phyloP scores from a whole-genome alignment of 441 rosid species.

The Erysimum cheiri region DNA sequence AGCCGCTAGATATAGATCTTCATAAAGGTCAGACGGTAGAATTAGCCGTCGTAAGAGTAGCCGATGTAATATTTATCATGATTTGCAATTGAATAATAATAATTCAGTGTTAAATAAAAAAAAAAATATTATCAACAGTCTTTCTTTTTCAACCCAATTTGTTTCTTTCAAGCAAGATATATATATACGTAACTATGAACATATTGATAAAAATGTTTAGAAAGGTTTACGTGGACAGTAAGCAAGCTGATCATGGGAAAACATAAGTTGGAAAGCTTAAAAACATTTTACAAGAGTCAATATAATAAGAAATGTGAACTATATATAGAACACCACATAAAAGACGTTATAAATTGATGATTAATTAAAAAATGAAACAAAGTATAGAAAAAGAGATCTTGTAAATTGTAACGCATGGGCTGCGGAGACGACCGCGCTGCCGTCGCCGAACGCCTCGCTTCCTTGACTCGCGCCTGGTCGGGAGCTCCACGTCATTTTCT shows the following conservation, averaged over 20 bases:
- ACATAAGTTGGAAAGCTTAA: slow-evolving; percentile 18
- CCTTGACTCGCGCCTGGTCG: slow-evolving; percentile 61
- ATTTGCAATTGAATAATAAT: too few species aligned
- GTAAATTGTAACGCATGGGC: slow-evolving; percentile 67
- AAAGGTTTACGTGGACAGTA: slow-evolving; percentile 32
- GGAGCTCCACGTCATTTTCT: slow-evolving; percentile 43
- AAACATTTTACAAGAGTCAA: neutral
- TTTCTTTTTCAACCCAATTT: neutral
- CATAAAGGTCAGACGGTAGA: too few species aligned
- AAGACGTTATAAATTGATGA: neutral
- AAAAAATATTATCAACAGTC: too few species aligned
- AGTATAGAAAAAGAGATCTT: slow-evolving; percentile 41
- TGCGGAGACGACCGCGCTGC: slow-evolving; percentile 66
- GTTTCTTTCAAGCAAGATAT: neutral
- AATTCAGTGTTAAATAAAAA: too few species aligned
- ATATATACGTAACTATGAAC: neutral
- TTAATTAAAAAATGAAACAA: slow-evolving; percentile 22
- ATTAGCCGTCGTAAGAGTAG: too few species aligned
- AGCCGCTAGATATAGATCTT: too few species aligned
- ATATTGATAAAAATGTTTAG: neutral
- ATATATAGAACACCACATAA: neutral
- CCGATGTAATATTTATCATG: too few species aligned
- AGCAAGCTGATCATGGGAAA: slow-evolving; percentile 19
- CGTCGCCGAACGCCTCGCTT: slow-evolving; percentile 79
- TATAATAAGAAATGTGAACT: slow-evolving; percentile 10